Evolutionary conservation across 371 early-diverging fungal species (phyloP).

Genomic region (Syncephalastrum racemosum): DNA sequence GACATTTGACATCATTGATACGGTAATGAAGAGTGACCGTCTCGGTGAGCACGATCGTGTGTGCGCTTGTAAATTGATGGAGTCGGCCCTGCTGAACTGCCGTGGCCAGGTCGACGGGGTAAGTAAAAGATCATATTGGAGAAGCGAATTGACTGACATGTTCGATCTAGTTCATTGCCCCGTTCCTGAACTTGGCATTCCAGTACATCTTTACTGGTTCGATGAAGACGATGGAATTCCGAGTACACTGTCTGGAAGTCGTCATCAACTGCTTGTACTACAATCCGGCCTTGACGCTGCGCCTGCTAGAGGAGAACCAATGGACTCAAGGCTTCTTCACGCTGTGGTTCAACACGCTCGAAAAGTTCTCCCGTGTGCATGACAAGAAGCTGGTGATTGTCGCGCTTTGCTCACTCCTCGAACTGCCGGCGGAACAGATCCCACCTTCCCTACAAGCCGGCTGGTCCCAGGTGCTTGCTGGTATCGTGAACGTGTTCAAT

Average conservation of each 20-base stretch:
- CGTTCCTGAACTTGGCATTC: constrained; percentile 67
- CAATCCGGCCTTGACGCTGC: constrained; percentile 74
- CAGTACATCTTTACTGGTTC: constrained; percentile 60
- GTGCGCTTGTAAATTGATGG: constrained; percentile 75
- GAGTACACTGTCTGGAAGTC: constrained; percentile 62
- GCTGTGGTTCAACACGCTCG: constrained; percentile 73
- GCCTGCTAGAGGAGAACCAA: constrained; percentile 71
- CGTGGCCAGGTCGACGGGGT: constrained; percentile 73
- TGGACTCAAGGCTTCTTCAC: constrained; percentile 80
- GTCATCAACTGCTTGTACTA: constrained; percentile 84
- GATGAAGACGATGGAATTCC: constrained; percentile 57
- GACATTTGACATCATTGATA: constrained; percentile 70
- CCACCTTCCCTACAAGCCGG: constrained; percentile 71
- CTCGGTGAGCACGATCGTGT: constrained; percentile 70
- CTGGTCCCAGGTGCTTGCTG: constrained; percentile 71
- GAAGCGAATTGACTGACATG: neutral
- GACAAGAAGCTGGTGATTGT: constrained; percentile 90
- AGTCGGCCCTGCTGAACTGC: constrained; percentile 77
- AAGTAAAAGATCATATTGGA: constrained; percentile 7
- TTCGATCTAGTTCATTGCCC: constrained; percentile 41
- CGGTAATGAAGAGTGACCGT: constrained; percentile 70
- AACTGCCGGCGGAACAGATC: constrained; percentile 65
- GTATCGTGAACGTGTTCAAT: constrained; percentile 70
- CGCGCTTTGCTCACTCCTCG: constrained; percentile 72
- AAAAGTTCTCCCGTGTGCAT: constrained; percentile 81